Evolutionary conservation across 305 asterid genomes (phyloP).

Genomic region (Solanum hybrid): DNA sequence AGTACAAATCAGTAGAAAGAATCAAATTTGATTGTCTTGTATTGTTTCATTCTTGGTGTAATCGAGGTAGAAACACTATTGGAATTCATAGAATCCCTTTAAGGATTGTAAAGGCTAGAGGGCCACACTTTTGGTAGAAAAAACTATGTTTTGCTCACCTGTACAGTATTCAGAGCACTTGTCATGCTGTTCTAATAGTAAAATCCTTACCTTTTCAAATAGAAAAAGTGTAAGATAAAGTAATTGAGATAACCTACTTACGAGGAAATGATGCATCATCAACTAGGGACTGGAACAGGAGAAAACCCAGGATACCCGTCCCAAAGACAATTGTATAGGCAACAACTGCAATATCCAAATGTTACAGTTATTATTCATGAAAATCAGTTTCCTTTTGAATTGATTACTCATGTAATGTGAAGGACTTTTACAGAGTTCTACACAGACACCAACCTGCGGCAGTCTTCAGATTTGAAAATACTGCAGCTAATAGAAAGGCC

Average conservation of each 20-base stretch:
- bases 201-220: not conserved
- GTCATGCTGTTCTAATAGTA: not conserved
- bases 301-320: slow-evolving; percentile 17
- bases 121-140: not conserved
- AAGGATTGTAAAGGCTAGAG: not conserved
- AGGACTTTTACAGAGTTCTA: not conserved
- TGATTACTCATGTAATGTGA: not conserved
- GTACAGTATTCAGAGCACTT: not conserved
- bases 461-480: slow-evolving; percentile 21
- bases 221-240: not conserved
- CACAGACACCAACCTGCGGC: slow-evolving; percentile 17
- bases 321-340: slow-evolving; percentile 23
- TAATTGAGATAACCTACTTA: slow-evolving; percentile 7
- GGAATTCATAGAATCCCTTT: not conserved
- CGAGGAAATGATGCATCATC: slow-evolving; percentile 23
- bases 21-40: not conserved
- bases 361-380: not conserved
- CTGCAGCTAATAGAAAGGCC: slow-evolving; percentile 24
- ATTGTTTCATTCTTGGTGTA: not conserved
- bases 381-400: not conserved
- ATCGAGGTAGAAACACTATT: not conserved
- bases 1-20: not conserved
- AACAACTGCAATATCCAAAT: slow-evolving; percentile 12
- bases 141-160: not conserved
- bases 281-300: slow-evolving; percentile 15